Conservation (phyloP, 805 yeast species). For the Suhomyces faveliae region DNA sequence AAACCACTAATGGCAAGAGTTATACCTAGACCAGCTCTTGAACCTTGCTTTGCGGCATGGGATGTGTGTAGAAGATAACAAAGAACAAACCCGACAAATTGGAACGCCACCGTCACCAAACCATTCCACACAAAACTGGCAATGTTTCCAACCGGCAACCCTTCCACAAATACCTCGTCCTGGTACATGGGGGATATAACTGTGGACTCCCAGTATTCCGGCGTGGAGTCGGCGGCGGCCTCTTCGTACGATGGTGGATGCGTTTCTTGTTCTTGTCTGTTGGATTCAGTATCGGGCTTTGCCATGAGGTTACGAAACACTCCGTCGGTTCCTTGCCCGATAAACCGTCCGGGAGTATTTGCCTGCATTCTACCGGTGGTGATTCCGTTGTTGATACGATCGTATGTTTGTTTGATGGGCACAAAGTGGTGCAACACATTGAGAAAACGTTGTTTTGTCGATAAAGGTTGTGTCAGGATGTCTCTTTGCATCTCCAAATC, state of each 20-base stretch:
- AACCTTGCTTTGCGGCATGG: slow-evolving; percentile 95
- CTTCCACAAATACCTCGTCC: slow-evolving; percentile 92
- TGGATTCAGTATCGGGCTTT: slow-evolving; percentile 63
- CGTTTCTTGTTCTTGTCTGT: slow-evolving; percentile 41
- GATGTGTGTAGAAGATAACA: slow-evolving; percentile 92
- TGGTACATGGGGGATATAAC: slow-evolving; percentile 74
- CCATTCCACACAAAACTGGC: slow-evolving; percentile 88
- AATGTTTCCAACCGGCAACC: slow-evolving; percentile 91
- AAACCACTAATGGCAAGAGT: slow-evolving; percentile 71
- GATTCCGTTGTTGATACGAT: slow-evolving; percentile 40
- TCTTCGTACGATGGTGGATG: slow-evolving; percentile 90
- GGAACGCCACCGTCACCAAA: slow-evolving; percentile 86
- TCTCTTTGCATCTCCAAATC: slow-evolving; percentile 33
- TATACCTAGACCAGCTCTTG: slow-evolving; percentile 86
- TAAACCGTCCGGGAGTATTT: slow-evolving; percentile 42
- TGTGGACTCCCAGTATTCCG: slow-evolving; percentile 95
- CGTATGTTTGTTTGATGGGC: slow-evolving; percentile 44
- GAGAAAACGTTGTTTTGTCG: slow-evolving; percentile 29
- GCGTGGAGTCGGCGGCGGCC: slow-evolving; percentile 90
- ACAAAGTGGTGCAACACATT: slow-evolving; percentile 33
- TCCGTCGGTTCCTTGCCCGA: slow-evolving; percentile 68
- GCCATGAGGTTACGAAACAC: slow-evolving; percentile 92
- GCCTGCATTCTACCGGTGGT: slow-evolving; percentile 43
- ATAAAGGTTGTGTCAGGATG: slow-evolving; percentile 14
- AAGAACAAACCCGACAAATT: slow-evolving; percentile 86